These are phyloP conservation scores for Thielaviopsis populi DNA, from an alignment of 2,329 filamentous ascomycete genomes.

Conservation along the genomic window DNA sequence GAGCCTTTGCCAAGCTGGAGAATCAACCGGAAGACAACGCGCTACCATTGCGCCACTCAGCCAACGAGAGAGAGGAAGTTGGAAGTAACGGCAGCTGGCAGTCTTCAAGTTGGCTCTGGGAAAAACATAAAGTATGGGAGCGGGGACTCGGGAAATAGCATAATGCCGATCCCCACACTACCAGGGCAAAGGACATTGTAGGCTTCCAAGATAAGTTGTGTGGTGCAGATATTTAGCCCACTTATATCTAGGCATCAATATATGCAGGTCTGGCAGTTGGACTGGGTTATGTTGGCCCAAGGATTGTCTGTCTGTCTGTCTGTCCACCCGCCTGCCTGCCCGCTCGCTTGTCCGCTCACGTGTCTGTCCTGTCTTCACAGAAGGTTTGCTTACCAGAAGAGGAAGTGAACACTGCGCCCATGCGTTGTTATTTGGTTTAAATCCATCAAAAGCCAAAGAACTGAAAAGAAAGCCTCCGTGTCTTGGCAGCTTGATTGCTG, in stretches of 20 bases:
- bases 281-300: too few relatives aligned
- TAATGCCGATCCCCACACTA: too few relatives aligned
- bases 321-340: too few relatives aligned
- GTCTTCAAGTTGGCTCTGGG: neutral
- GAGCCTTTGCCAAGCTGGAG: slow-evolving; percentile 17
- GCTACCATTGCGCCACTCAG: slow-evolving; percentile 17
- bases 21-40: slow-evolving; percentile 17
- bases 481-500: neutral
- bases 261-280: neutral
- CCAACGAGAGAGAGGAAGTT: neutral
- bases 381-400: too few relatives aligned
- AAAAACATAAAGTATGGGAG: too few relatives aligned
- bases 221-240: neutral
- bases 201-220: too few relatives aligned
- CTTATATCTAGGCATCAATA: neutral
- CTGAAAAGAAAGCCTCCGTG: neutral
- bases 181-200: too few relatives aligned
- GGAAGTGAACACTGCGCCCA: neutral
- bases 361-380: neutral
- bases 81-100: neutral
- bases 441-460: neutral
- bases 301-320: too few relatives aligned
- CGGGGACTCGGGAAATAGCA: too few relatives aligned
- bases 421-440: neutral
- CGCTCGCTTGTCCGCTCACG: neutral